Evolutionary conservation across 192 early-diverging fungal species (phyloP).

Genomic region (Podila minutissima): DNA sequence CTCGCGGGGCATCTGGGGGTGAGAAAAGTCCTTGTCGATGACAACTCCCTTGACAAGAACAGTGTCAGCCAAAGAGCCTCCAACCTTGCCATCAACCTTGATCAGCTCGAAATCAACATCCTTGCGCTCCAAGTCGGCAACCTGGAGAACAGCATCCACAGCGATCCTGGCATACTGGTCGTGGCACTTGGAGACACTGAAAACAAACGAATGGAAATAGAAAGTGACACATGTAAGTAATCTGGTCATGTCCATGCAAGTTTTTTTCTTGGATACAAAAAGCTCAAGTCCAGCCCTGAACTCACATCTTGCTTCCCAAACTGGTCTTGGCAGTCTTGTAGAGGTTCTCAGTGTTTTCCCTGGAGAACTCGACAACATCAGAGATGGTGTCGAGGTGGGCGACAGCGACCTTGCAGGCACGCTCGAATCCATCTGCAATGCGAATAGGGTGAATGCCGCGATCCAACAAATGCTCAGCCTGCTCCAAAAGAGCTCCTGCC

Average conservation of each 20-base stretch:
- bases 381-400: conserved; percentile 91
- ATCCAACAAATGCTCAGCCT: conserved; percentile 94
- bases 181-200: conserved; percentile 96
- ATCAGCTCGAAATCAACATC: conserved; percentile 99
- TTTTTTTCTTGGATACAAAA: neutral
- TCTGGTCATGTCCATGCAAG: neutral
- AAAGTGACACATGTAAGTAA: neutral
- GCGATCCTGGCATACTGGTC: conserved; percentile 98
- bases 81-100: conserved; percentile 99
- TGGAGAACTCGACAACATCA: conserved; percentile 87
- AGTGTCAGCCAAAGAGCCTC: conserved; percentile 95
- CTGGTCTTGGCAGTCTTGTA: conserved; percentile 97
- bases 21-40: conserved; percentile 99
- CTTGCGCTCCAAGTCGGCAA: conserved; percentile 98
- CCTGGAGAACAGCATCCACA: conserved; percentile 96
- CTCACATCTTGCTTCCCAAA: conserved; percentile 97
- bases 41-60: conserved; percentile 96
- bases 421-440: conserved; percentile 98
- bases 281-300: neutral
- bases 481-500: conserved; percentile 97
- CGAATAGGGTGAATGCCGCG: conserved; percentile 99
- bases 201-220: neutral
- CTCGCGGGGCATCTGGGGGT: conserved; percentile 99
- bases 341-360: conserved; percentile 84
- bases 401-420: conserved; percentile 95